Base-by-base conservation (phyloP, 768 basidiomycete species). In the Hygrocybe punicea region DNA sequence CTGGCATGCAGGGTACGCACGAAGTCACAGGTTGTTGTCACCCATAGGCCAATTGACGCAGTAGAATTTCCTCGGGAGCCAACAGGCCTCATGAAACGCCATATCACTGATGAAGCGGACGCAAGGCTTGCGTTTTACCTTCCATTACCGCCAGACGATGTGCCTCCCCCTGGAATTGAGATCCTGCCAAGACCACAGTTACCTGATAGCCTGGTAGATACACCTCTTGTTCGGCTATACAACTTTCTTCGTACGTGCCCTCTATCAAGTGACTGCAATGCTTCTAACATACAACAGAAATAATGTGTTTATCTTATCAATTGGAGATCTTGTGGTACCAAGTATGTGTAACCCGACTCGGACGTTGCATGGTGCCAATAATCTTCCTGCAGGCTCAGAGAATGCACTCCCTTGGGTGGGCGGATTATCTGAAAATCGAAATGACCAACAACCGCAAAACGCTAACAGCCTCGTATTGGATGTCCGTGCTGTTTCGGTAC, bases 221-320 rank as follows among this genome's bases (percentile, higher is more conserved):
- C 91, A 24, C 94, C 95, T 10, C 80, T 98, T 3, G 82, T 93
- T 7, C 83, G 95, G 40, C 66, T 93, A 6, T 94, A 82, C 72
- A 96, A 95, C 63, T 91, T 96, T 62, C 77, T 98, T 35, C 93
- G 94, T 96, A 69, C 65, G 92, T 64, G 48, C 14, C 52, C 36
- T 58, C 33, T 40, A 33, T 14, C 39, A 45, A 8, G 14, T 40
- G 19, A 21, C 24, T 14, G 19, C 44, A 33, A 23, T 29, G n/a
- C 36, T 49, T 14, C 25, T 23, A 36, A 46, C 40, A 23, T 48
- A 24, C 24, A 14, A 6, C 60, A 95, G 93, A 94, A 68, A 88
- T 91, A 78, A 90, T 94, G 83, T 91, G 92, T 1, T 71, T 97
- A 57, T 87, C 91, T 2, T 97, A 97, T 71, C 94, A 96, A 65